These are phyloP conservation scores for Cudoniella acicularis DNA, from an alignment of 495 filamentous ascomycete genomes.

Conservation along the genomic window DNA sequence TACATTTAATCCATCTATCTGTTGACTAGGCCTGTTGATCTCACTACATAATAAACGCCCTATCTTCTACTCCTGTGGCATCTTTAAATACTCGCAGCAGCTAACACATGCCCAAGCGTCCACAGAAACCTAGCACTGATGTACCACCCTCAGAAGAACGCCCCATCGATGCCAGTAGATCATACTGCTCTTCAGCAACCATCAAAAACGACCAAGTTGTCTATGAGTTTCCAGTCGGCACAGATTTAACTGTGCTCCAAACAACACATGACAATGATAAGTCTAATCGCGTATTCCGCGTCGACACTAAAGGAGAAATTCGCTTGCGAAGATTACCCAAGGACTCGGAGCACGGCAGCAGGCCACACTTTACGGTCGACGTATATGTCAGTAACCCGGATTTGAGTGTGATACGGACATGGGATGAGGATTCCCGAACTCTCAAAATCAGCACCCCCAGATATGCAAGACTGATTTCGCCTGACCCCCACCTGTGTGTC, in stretches of 20 bases:
- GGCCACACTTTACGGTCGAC: conserved; percentile 15
- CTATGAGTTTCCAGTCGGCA: conserved; percentile 12
- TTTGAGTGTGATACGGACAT: conserved; percentile 8
- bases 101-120: neutral
- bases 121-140: neutral
- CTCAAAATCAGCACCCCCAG: conserved; percentile 20
- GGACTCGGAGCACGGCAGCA: conserved; percentile 12
- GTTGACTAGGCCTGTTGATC: neutral
- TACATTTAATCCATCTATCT: neutral
- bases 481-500: conserved; percentile 16
- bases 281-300: neutral
- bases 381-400: conserved; percentile 14
- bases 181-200: conserved; percentile 17
- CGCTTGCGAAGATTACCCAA: conserved; percentile 9
- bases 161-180: conserved; percentile 6
- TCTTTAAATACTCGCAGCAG: too few relatives aligned
- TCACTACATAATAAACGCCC: too few relatives aligned
- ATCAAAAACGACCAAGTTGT: neutral
- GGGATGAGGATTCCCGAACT: conserved; percentile 10
- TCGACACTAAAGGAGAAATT: conserved; percentile 21
- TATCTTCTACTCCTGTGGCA: too few relatives aligned
- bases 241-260: conserved; percentile 12
- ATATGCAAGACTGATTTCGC: conserved; percentile 3
- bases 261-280: conserved; percentile 7
- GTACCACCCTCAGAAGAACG: conserved; percentile 1